Evolutionary conservation across 441 rosid genomes (phyloP).

Genomic region (Populus trichocarpa): DNA sequence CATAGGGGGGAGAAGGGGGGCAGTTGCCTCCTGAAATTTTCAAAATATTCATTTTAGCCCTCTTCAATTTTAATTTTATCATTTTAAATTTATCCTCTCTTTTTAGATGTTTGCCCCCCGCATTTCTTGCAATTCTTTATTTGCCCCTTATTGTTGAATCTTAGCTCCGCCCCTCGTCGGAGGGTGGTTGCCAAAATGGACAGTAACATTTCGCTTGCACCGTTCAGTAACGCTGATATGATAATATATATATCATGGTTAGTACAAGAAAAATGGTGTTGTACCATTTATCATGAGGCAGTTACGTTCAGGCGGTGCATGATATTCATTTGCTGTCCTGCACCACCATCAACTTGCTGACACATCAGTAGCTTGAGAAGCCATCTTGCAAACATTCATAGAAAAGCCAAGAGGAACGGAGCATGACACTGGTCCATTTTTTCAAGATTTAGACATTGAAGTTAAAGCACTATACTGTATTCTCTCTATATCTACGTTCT

Average conservation of each 20-base stretch:
- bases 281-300: neutral
- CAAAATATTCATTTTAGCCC: no score
- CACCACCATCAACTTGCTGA: neutral
- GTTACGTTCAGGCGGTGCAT: neutral
- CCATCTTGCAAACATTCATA: neutral
- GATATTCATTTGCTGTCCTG: neutral
- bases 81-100: neutral
- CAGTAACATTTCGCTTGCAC: neutral
- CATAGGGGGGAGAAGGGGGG: neutral
- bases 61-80: no score
- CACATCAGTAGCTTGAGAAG: neutral
- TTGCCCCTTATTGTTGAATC: neutral
- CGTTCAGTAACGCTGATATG: neutral
- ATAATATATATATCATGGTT: neutral
- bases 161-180: neutral
- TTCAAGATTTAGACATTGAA: neutral
- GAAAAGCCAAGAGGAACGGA: neutral
- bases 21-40: neutral
- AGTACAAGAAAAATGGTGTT: neutral
- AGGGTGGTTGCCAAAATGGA: neutral
- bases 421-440: neutral
- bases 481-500: neutral
- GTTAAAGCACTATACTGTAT: neutral
- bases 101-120: neutral
- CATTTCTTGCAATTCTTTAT: neutral